Percentiles rank a stretch among this genome's conserved stretches.
Evolutionary conservation across 2,329 filamentous ascomycete species (phyloP).

Genomic region (Dactylonectria macrodidyma): DNA sequence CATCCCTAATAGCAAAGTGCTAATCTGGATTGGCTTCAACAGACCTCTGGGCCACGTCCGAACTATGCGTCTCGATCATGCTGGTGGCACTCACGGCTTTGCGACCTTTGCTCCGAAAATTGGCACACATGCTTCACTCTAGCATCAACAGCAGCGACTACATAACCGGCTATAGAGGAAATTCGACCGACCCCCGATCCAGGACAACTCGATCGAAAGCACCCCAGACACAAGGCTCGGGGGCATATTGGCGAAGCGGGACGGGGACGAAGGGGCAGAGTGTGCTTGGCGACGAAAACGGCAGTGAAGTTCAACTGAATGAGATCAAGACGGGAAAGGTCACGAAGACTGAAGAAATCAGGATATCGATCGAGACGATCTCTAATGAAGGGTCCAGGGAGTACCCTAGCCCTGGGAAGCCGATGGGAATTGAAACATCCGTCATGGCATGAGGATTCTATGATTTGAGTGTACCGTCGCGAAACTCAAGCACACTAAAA

Average conservation of each 20-base stretch:
- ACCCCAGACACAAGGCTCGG: not conserved
- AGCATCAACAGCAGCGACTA: constrained; percentile 13
- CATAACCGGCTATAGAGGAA: constrained; percentile 7
- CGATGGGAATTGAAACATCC: constrained; percentile 17
- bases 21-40: not conserved
- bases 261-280: not conserved
- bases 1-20: no score
- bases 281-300: constrained; percentile 4
- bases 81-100: constrained; percentile 35
- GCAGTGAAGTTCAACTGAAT: constrained; percentile 32
- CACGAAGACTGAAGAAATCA: constrained; percentile 34
- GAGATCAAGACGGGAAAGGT: constrained; percentile 10
- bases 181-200: constrained; percentile 1
- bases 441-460: constrained; percentile 4
- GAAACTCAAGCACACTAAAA: no score
- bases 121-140: constrained; percentile 23
- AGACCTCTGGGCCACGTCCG: constrained; percentile 37
- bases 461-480: not conserved
- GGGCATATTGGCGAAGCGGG: constrained; percentile 23
- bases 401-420: constrained; percentile 1
- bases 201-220: not conserved
- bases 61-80: constrained; percentile 37
- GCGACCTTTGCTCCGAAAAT: constrained; percentile 28
- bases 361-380: constrained; percentile 23
- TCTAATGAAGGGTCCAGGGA: constrained; percentile 1